Evolutionary conservation across 2,329 filamentous ascomycete genomes (phyloP).

Genomic region (Penicillium paneum): DNA sequence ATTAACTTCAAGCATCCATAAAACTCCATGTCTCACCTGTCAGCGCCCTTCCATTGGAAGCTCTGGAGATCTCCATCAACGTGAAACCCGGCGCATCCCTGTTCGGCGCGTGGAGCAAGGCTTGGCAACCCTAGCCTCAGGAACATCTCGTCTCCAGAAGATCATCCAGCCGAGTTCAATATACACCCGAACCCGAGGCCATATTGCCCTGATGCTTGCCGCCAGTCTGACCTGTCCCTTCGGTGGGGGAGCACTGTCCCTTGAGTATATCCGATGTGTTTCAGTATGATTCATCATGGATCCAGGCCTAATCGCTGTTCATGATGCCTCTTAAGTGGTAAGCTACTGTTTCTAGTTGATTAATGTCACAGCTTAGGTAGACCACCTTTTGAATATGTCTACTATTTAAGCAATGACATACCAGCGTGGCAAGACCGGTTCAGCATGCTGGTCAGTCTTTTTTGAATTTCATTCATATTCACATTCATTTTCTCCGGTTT

Average conservation of each 20-base stretch:
- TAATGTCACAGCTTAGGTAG: background rate
- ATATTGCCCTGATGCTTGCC: slow-evolving; percentile 2
- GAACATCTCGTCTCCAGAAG: slow-evolving; percentile 15
- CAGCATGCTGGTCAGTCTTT: slow-evolving; percentile 17
- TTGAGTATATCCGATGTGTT: slow-evolving; percentile 14
- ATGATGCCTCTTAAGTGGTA: background rate
- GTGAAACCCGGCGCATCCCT: slow-evolving; percentile 19
- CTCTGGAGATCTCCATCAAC: slow-evolving; percentile 7
- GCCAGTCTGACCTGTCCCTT: slow-evolving; percentile 9
- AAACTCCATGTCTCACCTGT: slow-evolving; percentile 2
- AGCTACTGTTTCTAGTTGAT: slow-evolving; percentile 15
- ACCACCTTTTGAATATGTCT: background rate
- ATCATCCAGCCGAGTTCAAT: background rate
- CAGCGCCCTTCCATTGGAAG: background rate
- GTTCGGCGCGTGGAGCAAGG: slow-evolving; percentile 22
- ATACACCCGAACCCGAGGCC: background rate
- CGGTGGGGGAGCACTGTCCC: slow-evolving; percentile 9
- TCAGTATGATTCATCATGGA: slow-evolving; percentile 10
- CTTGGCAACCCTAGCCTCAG: slow-evolving; percentile 19
- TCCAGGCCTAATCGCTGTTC: slow-evolving; percentile 3
- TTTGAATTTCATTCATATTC: slow-evolving; percentile 16
- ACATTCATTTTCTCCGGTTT: slow-evolving; percentile 22
- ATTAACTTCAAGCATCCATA: slow-evolving; percentile 4
- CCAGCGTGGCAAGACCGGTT: background rate
- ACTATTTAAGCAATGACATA: slow-evolving; percentile 12